Conservation (phyloP, 1,139 yeast species). For the Lipomyces yarrowii region DNA sequence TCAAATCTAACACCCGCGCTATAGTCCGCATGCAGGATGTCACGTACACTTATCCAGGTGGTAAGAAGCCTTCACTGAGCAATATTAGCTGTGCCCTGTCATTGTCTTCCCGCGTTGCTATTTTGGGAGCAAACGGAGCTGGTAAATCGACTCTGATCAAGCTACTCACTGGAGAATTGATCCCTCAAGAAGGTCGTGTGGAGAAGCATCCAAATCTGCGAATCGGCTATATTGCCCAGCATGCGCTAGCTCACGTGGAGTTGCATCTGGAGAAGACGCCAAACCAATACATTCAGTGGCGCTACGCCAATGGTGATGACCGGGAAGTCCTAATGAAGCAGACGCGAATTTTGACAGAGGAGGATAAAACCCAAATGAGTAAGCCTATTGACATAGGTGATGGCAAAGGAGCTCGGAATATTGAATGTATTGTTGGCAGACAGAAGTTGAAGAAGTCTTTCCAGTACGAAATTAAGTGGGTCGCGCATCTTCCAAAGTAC, state of each 20-base stretch:
- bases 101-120: conserved; percentile 97
- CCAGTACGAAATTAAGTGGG: conserved; percentile 98
- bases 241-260: conserved; percentile 95
- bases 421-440: conserved; percentile 96
- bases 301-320: conserved; percentile 96
- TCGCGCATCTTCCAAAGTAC: conserved; percentile 86
- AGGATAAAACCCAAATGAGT: conserved; percentile 77
- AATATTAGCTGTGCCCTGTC: conserved; percentile 87
- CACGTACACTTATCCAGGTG: conserved; percentile 88
- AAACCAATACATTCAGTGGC: conserved; percentile 96
- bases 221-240: conserved; percentile 98
- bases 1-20: conserved; percentile 90
- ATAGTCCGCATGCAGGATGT: conserved; percentile 90
- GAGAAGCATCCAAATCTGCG: conserved; percentile 98
- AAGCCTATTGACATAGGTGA: conserved; percentile 80
- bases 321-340: conserved; percentile 94
- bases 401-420: conserved; percentile 84
- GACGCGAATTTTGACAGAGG: conserved; percentile 82
- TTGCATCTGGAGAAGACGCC: conserved; percentile 97
- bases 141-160: conserved; percentile 98
- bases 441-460: conserved; percentile 93
- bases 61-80: conserved; percentile 75
- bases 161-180: conserved; percentile 85
- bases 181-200: conserved; percentile 84
- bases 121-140: conserved; percentile 99